phyloP scores from a whole-genome alignment of 305 asterid species.

The Caryopteris hybrid region DNA sequence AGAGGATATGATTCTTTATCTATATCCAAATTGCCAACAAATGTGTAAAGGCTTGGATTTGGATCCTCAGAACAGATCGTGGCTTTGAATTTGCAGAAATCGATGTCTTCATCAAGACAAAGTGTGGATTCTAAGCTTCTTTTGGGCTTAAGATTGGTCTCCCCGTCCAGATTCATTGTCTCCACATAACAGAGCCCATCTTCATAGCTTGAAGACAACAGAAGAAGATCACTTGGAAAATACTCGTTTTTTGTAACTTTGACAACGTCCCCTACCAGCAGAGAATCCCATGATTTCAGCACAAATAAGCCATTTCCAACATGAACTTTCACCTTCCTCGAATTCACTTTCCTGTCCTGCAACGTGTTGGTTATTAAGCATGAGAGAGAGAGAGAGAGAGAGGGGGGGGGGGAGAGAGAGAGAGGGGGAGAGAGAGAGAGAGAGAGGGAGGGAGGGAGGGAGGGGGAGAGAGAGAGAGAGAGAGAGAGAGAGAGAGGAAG shows the following conservation, averaged over 20 bases:
- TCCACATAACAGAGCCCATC: constrained; percentile 84
- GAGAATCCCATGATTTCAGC: constrained; percentile 45
- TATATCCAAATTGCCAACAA: constrained; percentile 50
- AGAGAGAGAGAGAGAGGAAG: not conserved
- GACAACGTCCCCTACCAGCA: constrained; percentile 66
- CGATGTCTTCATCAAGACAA: constrained; percentile 27
- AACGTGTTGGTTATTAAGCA: not conserved
- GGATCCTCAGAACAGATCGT: constrained; percentile 59
- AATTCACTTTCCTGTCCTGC: constrained; percentile 67
- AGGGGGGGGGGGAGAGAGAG: not conserved
- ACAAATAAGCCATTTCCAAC: constrained; percentile 41
- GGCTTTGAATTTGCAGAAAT: constrained; percentile 34
- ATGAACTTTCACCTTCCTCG: constrained; percentile 57
- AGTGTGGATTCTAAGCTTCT: constrained; percentile 51
- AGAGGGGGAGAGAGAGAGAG: not conserved
- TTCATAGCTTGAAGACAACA: constrained; percentile 68
- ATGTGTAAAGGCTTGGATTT: constrained; percentile 56
- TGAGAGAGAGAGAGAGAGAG: no score
- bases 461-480: not conserved
- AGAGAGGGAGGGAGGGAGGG: not conserved
- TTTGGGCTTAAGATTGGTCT: constrained; percentile 67
- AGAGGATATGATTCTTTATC: constrained; percentile 33
- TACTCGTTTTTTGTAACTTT: constrained; percentile 60
- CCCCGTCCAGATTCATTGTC: constrained; percentile 88
- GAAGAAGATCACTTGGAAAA: constrained; percentile 70